Evolutionary conservation across 768 basidiomycete species (phyloP).

Genomic region (Candolleomyces efflorescens): DNA sequence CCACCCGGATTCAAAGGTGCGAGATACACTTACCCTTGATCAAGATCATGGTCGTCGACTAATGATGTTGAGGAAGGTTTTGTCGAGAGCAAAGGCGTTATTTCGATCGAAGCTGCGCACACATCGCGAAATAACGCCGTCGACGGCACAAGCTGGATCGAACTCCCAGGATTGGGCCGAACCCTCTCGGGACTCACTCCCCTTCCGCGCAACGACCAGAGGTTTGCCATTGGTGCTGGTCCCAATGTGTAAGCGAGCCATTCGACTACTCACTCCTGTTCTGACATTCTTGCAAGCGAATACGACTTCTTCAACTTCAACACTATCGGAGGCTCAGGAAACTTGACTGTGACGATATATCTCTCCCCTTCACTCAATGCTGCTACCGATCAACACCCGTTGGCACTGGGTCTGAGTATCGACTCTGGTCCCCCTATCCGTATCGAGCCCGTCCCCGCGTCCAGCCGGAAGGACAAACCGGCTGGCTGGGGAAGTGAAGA

Average conservation of each 20-base stretch:
- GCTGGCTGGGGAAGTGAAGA: constrained; percentile 41
- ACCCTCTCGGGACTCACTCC: constrained; percentile 61
- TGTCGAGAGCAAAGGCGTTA: constrained; percentile 59
- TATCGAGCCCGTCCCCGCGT: constrained; percentile 40
- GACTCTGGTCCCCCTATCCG: constrained; percentile 39
- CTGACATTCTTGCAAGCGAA: constrained; percentile 35
- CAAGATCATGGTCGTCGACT: too few species aligned
- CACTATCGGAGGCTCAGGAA: constrained; percentile 35
- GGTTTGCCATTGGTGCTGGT: constrained; percentile 57
- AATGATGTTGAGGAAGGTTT: constrained; percentile 44
- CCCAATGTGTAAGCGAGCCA: constrained; percentile 45
- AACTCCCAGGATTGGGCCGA: constrained; percentile 56
- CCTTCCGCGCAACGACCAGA: constrained; percentile 47
- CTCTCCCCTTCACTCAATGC: constrained; percentile 54
- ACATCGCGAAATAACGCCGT: constrained; percentile 43
- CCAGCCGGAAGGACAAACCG: constrained; percentile 42
- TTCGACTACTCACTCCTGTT: not conserved
- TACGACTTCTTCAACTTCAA: constrained; percentile 67
- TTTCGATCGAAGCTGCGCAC: constrained; percentile 67
- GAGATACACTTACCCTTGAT: too few species aligned
- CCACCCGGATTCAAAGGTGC: constrained; percentile 47
- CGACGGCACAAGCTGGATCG: constrained; percentile 51
- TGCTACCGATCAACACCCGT: constrained; percentile 43
- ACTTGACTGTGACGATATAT: constrained; percentile 42
- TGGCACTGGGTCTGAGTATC: constrained; percentile 47